Percentiles rank a stretch among this genome's conserved stretches.
Conservation (phyloP, 148 eudicot species). For the Vaccinium vitisidaea region DNA sequence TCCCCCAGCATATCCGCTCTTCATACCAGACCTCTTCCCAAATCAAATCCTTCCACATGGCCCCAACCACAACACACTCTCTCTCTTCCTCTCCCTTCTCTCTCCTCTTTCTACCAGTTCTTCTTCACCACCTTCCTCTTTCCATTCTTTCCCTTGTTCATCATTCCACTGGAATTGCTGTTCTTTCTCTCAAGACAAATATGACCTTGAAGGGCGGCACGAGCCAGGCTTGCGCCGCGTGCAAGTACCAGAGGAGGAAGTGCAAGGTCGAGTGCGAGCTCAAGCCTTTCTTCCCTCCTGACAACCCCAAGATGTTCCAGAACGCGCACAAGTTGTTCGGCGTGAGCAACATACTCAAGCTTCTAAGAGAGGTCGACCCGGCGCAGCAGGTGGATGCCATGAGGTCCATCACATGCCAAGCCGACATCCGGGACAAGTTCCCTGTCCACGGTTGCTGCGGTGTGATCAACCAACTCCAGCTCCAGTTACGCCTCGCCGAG, state of each 20-base stretch:
- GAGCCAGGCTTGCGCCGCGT: constrained; percentile 91
- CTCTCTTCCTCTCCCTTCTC: not conserved
- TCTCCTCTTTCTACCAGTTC: constrained; percentile 3
- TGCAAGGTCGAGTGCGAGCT: constrained; percentile 71
- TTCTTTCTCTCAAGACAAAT: not conserved
- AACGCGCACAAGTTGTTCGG: constrained; percentile 84
- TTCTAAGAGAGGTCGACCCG: constrained; percentile 41
- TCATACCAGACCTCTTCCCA: constrained; percentile 31
- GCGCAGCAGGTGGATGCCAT: constrained; percentile 52
- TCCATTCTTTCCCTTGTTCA: not conserved
- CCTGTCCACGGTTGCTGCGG: constrained; percentile 64
- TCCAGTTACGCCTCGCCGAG: constrained; percentile 32
- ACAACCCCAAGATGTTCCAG: constrained; percentile 57
- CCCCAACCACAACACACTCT: not conserved
- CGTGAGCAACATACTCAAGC: constrained; percentile 65
- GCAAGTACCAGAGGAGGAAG: constrained; percentile 74
- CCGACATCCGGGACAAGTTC: constrained; percentile 51
- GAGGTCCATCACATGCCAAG: constrained; percentile 67
- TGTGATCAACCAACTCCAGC: constrained; percentile 31
- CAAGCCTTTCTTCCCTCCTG: constrained; percentile 84
- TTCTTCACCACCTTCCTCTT: constrained; percentile 8
- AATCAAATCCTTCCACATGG: constrained; percentile 16
- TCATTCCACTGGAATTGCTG: no score
- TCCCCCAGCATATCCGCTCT: constrained; percentile 30
- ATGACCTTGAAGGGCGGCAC: constrained; percentile 92